Evolutionary conservation across 208 protist species (phyloP).

Genomic region (Vickermania spadyakhi): DNA sequence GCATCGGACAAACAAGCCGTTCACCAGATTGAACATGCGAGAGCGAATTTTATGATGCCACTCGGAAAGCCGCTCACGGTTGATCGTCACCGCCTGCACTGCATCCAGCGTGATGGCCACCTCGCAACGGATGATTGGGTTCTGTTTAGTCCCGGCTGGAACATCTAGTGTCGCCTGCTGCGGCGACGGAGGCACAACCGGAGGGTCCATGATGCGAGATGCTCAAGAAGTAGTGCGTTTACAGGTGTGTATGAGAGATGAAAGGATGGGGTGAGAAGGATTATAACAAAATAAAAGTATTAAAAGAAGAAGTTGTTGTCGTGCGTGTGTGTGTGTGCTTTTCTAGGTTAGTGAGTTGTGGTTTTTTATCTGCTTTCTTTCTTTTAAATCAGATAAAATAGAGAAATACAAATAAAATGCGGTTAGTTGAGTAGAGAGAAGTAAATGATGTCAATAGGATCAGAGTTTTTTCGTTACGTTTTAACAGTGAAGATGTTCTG

Average conservation of each 20-base stretch:
- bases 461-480: too few relatives aligned
- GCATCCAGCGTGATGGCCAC: constrained; percentile 56
- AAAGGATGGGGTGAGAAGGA: neutral
- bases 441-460: too few relatives aligned
- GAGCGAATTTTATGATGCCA: constrained; percentile 88
- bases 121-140: constrained; percentile 42
- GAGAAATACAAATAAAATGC: too few relatives aligned
- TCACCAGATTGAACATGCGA: constrained; percentile 68
- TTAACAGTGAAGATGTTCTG: too few relatives aligned
- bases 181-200: constrained; percentile 61
- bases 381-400: too few relatives aligned
- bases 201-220: constrained; percentile 44
- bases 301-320: neutral
- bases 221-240: neutral
- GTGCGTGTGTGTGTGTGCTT: too few relatives aligned
- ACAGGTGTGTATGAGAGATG: constrained; percentile 3
- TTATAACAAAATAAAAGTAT: neutral
- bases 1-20: constrained; percentile 87
- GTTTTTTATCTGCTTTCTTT: too few relatives aligned
- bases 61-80: constrained; percentile 84
- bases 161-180: constrained; percentile 41
- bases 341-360: too few relatives aligned
- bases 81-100: constrained; percentile 78
- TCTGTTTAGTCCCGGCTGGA: constrained; percentile 27
- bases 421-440: too few relatives aligned